These are phyloP conservation scores for Spinacia oleracea DNA, from an alignment of 179 eudicot genomes.

Conservation along the genomic window DNA sequence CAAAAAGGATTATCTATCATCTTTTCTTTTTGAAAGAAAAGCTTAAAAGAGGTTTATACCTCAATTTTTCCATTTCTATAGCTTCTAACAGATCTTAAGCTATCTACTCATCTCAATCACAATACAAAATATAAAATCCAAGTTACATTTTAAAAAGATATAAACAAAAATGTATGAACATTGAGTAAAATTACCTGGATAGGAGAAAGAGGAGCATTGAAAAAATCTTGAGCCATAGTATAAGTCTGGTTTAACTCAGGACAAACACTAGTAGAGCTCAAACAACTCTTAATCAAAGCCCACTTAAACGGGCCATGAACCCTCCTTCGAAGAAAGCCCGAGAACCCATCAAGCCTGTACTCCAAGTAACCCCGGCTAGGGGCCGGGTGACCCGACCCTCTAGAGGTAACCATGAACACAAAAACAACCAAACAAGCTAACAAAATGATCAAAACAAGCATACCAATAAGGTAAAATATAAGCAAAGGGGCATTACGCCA, in stretches of 20 bases:
- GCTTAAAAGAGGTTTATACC: background rate
- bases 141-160: background rate
- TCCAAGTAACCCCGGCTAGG: slow-evolving; percentile 79
- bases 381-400: slow-evolving; percentile 71
- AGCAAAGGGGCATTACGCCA: slow-evolving; percentile 69
- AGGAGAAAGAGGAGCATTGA: slow-evolving; percentile 76
- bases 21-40: too few relatives aligned
- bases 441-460: slow-evolving; percentile 64
- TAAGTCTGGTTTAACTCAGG: slow-evolving; percentile 73
- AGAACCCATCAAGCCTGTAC: slow-evolving; percentile 63
- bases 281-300: slow-evolving; percentile 66
- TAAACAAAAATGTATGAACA: background rate
- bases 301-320: slow-evolving; percentile 72
- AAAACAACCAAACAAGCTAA: slow-evolving; percentile 57
- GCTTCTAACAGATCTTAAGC: background rate
- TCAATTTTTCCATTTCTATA: background rate
- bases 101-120: background rate
- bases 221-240: slow-evolving; percentile 75
- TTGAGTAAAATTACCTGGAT: slow-evolving; percentile 50
- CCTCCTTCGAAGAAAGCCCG: slow-evolving; percentile 63
- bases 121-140: background rate
- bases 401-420: slow-evolving; percentile 63
- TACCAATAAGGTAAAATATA: slow-evolving; percentile 61
- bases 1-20: too few relatives aligned
- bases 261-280: slow-evolving; percentile 66